Conservation (phyloP, 140 eudicot species). For the Bidens hawaiensis region DNA sequence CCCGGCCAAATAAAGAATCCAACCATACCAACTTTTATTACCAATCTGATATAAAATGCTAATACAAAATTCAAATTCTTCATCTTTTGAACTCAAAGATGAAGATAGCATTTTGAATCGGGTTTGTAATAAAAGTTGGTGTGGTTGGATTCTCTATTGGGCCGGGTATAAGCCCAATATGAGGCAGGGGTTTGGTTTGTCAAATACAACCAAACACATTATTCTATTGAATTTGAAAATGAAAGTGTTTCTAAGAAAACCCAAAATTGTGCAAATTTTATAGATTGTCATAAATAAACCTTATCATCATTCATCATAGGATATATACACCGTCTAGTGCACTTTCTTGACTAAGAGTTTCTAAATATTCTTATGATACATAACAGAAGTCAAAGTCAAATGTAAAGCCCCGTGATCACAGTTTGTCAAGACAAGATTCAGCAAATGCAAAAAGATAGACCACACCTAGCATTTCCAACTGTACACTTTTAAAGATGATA, state of each 20-base stretch:
- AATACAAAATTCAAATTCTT: too few species aligned
- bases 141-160: too few species aligned
- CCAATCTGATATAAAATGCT: too few species aligned
- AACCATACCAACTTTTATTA: too few species aligned
- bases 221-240: neutral
- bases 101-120: too few species aligned
- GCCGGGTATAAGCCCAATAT: too few species aligned
- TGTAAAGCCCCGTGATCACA: slow-evolving; percentile 11
- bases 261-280: neutral
- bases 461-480: neutral
- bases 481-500: neutral
- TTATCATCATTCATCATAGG: neutral
- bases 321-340: neutral
- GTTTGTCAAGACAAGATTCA: neutral
- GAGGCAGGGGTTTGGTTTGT: too few species aligned
- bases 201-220: neutral
- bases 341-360: slow-evolving; percentile 9
- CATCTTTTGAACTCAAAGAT: too few species aligned
- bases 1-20: too few species aligned
- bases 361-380: neutral
- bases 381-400: slow-evolving; percentile 9
- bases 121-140: too few species aligned
- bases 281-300: neutral
- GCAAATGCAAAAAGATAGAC: neutral
- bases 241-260: too few species aligned